These are phyloP conservation scores for Sclerotinia nivalis DNA, from an alignment of 2,329 filamentous ascomycete species.

Conservation along the genomic window DNA sequence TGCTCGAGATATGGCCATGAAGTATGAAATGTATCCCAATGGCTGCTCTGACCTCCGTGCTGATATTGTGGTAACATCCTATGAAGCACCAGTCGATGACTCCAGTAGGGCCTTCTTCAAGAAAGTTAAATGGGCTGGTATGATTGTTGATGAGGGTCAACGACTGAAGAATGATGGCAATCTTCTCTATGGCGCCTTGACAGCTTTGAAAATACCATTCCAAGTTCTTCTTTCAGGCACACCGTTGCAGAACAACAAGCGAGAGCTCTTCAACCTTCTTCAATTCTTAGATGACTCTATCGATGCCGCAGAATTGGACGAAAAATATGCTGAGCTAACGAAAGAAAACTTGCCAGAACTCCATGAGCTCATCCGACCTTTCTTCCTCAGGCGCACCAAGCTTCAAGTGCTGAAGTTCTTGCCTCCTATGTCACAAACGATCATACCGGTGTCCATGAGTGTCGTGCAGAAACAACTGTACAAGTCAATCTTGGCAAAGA, in stretches of 20 bases:
- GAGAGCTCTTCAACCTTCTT: conserved; percentile 93
- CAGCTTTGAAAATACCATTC: conserved; percentile 74
- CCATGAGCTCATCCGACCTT: conserved; percentile 77
- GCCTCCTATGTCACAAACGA: conserved; percentile 91
- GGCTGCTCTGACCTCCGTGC: conserved; percentile 70
- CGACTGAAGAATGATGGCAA: conserved; percentile 92
- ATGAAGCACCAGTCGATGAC: conserved; percentile 81
- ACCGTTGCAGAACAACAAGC: conserved; percentile 90
- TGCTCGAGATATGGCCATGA: conserved; percentile 73
- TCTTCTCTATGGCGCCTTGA: conserved; percentile 74
- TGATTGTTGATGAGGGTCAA: conserved; percentile 94
- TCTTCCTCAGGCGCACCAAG: conserved; percentile 77
- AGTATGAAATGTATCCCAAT: conserved; percentile 81
- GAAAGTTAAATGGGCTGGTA: conserved; percentile 76
- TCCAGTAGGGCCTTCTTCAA: conserved; percentile 66
- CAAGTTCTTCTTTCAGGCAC: conserved; percentile 84
- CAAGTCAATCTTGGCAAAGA: conserved; percentile 89
- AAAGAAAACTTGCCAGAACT: conserved; percentile 79
- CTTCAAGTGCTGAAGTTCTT: conserved; percentile 87
- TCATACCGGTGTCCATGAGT: conserved; percentile 94
- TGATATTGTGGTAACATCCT: conserved; percentile 93
- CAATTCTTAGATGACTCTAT: conserved; percentile 80
- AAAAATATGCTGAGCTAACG: conserved; percentile 74
- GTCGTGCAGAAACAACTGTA: conserved; percentile 91
- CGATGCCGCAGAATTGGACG: conserved; percentile 72